A percentile compares a stretch with the other conserved stretches of the same genome.
Conservation (phyloP, 441 rosid genomes). For the Geranium incanum region DNA sequence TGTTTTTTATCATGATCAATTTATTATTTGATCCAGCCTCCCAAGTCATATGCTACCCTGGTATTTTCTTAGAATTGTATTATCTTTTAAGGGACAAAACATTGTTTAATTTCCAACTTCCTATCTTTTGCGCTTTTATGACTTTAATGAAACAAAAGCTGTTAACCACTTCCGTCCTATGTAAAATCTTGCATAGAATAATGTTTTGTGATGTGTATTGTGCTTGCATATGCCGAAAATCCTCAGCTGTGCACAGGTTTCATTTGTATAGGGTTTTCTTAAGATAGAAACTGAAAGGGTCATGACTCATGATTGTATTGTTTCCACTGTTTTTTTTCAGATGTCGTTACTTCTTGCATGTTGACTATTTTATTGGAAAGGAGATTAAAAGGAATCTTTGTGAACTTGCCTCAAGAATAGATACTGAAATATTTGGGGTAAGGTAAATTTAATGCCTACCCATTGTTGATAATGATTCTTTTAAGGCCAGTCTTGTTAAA, state of each 20-base stretch:
- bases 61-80: neutral
- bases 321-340: neutral
- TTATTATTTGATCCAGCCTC: neutral
- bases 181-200: neutral
- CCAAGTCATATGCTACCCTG: neutral
- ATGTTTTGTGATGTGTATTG: neutral
- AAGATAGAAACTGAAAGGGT: too few relatives aligned
- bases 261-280: neutral
- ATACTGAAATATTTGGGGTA: slow-evolving; percentile 4
- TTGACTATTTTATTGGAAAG: neutral
- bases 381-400: neutral
- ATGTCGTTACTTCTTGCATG: neutral
- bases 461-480: slow-evolving; percentile 3
- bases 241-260: neutral
- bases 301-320: neutral
- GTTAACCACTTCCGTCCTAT: neutral
- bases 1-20: neutral
- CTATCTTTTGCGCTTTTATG: neutral
- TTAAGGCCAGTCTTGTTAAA: neutral
- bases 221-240: neutral
- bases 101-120: neutral
- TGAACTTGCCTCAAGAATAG: neutral
- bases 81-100: neutral
- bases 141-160: neutral
- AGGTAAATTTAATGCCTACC: neutral